phyloP scores from a whole-genome alignment of 306 rosid species.

The Cucurbita argyrosperma region DNA sequence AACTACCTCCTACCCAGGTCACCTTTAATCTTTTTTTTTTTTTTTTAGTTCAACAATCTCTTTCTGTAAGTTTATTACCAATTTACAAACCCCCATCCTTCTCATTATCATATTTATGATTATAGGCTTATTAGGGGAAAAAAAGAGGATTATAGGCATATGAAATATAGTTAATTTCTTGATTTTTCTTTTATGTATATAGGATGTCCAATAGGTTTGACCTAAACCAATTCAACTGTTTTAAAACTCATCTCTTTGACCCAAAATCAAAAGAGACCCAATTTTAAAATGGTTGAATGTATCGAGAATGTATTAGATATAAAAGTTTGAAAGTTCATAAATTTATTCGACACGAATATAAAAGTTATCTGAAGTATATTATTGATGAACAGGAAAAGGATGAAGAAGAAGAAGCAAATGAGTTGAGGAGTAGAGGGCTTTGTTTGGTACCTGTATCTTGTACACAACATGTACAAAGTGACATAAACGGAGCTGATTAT shows the following conservation, averaged over 20 bases:
- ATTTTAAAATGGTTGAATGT: no score
- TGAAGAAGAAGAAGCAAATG: conserved; percentile 35
- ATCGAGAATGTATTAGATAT: no score
- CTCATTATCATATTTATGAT: background rate
- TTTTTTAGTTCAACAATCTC: background rate
- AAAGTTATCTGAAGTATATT: background rate
- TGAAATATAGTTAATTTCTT: no score
- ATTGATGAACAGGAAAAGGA: conserved; percentile 13
- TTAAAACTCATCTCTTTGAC: no score
- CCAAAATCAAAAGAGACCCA: background rate
- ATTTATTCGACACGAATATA: no score
- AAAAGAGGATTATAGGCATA: no score
- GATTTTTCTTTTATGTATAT: no score
- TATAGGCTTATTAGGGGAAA: no score
- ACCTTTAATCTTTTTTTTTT: background rate
- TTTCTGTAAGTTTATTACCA: background rate
- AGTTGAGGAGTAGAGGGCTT: conserved; percentile 61
- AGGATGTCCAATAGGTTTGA: no score
- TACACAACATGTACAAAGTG: conserved; percentile 60
- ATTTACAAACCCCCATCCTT: background rate
- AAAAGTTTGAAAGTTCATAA: no score
- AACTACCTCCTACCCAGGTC: conserved; percentile 20
- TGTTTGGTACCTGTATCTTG: conserved; percentile 70
- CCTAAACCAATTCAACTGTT: no score
- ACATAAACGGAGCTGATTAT: conserved; percentile 64